Percentiles rank a stretch among this genome's conserved stretches.
Conservation (phyloP, 768 basidiomycete species). For the Auricularia auricula-judae region DNA sequence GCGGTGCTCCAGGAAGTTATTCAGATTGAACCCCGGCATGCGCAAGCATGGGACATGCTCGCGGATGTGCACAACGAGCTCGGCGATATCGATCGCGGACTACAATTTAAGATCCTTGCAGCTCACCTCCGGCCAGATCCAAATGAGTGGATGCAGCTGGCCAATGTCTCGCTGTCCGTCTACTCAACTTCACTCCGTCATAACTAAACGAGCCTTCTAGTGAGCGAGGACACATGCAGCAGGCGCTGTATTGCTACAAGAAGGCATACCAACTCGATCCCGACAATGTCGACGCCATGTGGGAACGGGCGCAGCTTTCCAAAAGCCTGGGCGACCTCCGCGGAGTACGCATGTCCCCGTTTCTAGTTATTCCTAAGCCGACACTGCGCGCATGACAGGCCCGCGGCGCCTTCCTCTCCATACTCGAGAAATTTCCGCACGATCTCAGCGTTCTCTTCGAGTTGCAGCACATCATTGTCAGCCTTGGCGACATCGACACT, state of each 20-base stretch:
- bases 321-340: slow-evolving; percentile 61
- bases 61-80: slow-evolving; percentile 74
- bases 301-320: slow-evolving; percentile 79
- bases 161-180: slow-evolving; percentile 57
- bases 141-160: slow-evolving; percentile 82
- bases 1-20: slow-evolving; percentile 86
- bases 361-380: not conserved
- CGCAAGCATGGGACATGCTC: slow-evolving; percentile 77
- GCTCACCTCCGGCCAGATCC: slow-evolving; percentile 78
- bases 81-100: slow-evolving; percentile 53
- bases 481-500: slow-evolving; percentile 52
- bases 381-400: slow-evolving; percentile 29
- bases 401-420: slow-evolving; percentile 49
- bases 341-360: slow-evolving; percentile 34
- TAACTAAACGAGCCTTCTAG: slow-evolving; percentile 22
- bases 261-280: slow-evolving; percentile 75
- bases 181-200: not conserved
- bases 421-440: slow-evolving; percentile 68
- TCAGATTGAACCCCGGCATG: slow-evolving; percentile 80
- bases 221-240: slow-evolving; percentile 62
- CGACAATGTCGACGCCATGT: slow-evolving; percentile 71
- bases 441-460: slow-evolving; percentile 72
- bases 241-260: slow-evolving; percentile 85
- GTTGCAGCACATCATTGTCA: slow-evolving; percentile 64
- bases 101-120: slow-evolving; percentile 81